These are phyloP conservation scores for Codiaeum variegatum DNA, from an alignment of 441 rosid species.

Conservation along the genomic window DNA sequence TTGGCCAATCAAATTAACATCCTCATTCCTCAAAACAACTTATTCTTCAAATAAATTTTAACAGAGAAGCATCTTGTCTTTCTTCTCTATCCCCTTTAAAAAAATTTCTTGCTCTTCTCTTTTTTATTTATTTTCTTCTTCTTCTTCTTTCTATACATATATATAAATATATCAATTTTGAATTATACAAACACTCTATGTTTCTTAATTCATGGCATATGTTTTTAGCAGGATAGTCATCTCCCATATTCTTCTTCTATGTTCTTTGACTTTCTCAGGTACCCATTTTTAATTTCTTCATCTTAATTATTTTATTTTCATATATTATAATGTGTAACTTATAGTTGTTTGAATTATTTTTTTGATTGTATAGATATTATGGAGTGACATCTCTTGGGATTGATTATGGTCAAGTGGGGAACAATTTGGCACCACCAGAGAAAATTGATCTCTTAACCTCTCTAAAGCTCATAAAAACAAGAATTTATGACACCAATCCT, in stretches of 20 bases:
- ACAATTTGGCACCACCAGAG: conserved; percentile 45
- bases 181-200: too few species aligned
- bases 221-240: conserved; percentile 29
- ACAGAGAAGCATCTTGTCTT: too few species aligned
- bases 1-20: too few species aligned
- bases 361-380: conserved; percentile 44
- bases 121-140: too few species aligned
- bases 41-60: too few species aligned
- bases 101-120: too few species aligned
- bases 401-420: conserved; percentile 52
- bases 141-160: too few species aligned
- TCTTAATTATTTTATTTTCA: background rate
- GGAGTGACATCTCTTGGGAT: conserved; percentile 51
- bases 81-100: too few species aligned
- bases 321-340: too few species aligned
- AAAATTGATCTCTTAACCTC: conserved; percentile 38
- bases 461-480: conserved; percentile 39
- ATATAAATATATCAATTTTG: too few species aligned
- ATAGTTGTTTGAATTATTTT: background rate
- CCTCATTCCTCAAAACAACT: too few species aligned
- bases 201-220: conserved; percentile 28
- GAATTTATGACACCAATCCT: conserved; percentile 51
- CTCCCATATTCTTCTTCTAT: conserved; percentile 36
- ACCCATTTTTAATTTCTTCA: background rate
- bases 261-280: conserved; percentile 50